Conservation (phyloP, 176 grass and related monocot genomes). For the Tillandsia leiboldiana region DNA sequence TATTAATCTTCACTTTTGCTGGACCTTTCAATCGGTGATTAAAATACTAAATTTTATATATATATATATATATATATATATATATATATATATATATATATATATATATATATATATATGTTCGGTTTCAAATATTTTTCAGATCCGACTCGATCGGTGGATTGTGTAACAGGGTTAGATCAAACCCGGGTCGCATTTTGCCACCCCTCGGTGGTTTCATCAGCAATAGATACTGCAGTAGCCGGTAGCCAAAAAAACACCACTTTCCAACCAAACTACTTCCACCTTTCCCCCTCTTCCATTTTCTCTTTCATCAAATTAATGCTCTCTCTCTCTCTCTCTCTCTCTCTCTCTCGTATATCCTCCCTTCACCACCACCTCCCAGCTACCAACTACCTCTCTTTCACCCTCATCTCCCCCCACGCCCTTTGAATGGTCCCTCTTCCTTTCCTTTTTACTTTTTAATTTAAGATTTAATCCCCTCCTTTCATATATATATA, state of each 20-base stretch:
- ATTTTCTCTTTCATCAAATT: neutral
- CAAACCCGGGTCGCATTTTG: no score
- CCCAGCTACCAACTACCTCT: slow-evolving; percentile 6
- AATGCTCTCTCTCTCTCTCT: neutral
- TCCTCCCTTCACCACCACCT: slow-evolving; percentile 10
- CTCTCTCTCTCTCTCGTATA: neutral
- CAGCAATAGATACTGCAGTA: neutral
- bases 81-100: no score
- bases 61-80: no score
- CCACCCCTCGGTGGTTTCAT: no score
- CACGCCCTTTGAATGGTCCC: slow-evolving; percentile 45
- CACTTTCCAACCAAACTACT: neutral
- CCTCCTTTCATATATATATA: neutral
- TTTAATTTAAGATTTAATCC: slow-evolving; percentile 13
- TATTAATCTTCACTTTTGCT: no score
- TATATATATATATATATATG: no score
- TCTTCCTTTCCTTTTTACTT: neutral
- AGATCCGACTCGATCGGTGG: no score
- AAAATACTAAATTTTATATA: no score
- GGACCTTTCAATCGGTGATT: no score
- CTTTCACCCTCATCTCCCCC: neutral
- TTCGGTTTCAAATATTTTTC: no score
- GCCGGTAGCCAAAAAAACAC: neutral
- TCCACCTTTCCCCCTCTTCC: slow-evolving; percentile 6
- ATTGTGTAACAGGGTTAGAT: no score